Base-by-base conservation (phyloP, 306 rosid species). In the Vicia faba region DNA sequence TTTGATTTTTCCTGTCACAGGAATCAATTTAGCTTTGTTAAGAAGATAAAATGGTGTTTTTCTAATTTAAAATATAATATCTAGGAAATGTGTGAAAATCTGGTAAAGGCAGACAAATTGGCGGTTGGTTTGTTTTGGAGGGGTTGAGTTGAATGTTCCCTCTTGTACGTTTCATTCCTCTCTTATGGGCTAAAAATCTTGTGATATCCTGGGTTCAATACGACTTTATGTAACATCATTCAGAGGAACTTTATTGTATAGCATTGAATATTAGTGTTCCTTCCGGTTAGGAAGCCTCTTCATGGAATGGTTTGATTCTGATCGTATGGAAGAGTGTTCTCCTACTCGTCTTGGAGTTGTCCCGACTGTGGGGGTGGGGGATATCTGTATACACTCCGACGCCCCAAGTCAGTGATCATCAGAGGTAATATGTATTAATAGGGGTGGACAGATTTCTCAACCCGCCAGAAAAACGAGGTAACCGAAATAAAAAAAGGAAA, bases 1-100 rank as follows among this genome's bases (percentile, higher is more conserved):
- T 78, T 72, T 9, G 75, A 78, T 69, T 78, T 78, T 10, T 78
- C 86, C 86, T 78, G 73, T 48, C 15, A 59, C 12, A 56, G 19
- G 44, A 68, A 58, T 33, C 72, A 77, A 19, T 60, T 10, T 55
- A 77, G 31, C 65, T 59, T 35, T 54, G 61, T 45, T 71, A 60
- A 14, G 39, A 33, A 66, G 44, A 38, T 58, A 19, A 15, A 44
- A 29, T 20, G 23, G 23, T 20, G 23, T 20, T 20, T 50, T 50
- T 11, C 29, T 50, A 50, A 16, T 50, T 50, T 50, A 50, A 7
- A 50, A 50, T 50, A 12, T 50, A 50, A 50, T 50, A 50, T 50
- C 19, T 49, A 16, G 23, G 23, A 49, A 16, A 50, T 8, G 12
- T 19, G 6, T 18, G 26, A 46, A 46, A 46, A 46, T 15, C 53